phyloP scores from a whole-genome alignment of 1,139 yeast genomes.

The Scheffersomyces insectosa region DNA sequence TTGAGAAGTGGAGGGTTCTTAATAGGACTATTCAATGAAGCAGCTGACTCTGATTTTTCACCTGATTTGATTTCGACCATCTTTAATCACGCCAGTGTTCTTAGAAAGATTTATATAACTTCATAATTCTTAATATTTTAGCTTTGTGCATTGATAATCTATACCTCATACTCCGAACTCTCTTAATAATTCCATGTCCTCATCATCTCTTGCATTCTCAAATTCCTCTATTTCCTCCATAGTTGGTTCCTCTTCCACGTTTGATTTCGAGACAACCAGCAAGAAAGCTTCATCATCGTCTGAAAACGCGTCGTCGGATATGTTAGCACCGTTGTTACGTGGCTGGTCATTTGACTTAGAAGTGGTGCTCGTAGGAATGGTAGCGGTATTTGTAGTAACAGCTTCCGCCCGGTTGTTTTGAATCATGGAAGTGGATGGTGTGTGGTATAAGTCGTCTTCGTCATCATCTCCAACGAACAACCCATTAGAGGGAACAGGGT shows the following conservation, averaged over 20 bases:
- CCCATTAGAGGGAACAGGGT: conserved; percentile 13
- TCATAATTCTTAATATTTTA: conserved; percentile 4
- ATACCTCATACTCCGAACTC: conserved; percentile 25
- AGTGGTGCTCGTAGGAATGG: background rate
- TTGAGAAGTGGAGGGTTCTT: conserved; percentile 59
- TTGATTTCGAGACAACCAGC: background rate
- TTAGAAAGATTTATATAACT: conserved; percentile 42
- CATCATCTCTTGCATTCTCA: conserved; percentile 26
- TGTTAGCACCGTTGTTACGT: conserved; percentile 3
- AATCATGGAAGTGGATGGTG: background rate
- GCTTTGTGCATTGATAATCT: no score
- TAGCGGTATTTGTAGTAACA: background rate
- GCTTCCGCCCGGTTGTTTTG: background rate
- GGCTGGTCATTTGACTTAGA: background rate
- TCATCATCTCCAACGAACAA: conserved; percentile 33
- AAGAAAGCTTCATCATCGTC: conserved; percentile 18
- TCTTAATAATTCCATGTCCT: conserved; percentile 38
- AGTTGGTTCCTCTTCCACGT: conserved; percentile 12
- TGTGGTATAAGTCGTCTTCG: conserved; percentile 8
- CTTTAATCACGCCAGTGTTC: conserved; percentile 36
- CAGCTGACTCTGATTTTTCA: conserved; percentile 27
- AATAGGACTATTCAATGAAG: conserved; percentile 49
- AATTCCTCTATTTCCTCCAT: conserved; percentile 10
- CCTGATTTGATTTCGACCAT: conserved; percentile 50
- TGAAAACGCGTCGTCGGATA: conserved; percentile 19